Base-by-base conservation (phyloP, 176 grass and related monocot genomes). In the Juncus inflexus region DNA sequence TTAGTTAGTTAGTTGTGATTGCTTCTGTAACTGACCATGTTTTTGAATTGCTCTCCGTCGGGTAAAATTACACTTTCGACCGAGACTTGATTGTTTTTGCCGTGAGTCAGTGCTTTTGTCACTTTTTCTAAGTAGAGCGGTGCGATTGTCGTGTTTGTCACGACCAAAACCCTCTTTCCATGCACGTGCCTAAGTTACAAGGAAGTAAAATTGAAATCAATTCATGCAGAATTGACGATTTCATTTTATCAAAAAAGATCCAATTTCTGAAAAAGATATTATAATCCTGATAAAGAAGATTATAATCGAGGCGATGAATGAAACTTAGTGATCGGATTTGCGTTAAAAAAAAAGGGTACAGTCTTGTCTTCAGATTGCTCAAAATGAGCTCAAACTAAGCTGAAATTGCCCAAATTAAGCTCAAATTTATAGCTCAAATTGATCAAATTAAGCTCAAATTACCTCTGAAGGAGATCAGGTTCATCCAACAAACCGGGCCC, bases 1-100 rank as follows among this genome's bases (percentile, higher is more conserved):
- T 47, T 28, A 73, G 51, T 64, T 47, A 66, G 19, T 4, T 37
- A 45, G 43, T 47, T 47, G 43, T 47, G 2, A 47, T 47, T 1
- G 19, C 0, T 28, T 28, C 19, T 28, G 19, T 2, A 19, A 75
- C 75, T 13, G 66, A 92, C 94, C 94, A 92, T 92, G 61, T 99
- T 80, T 71, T 99, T 99, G 42, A 86, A 89, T 69, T 91, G 83
- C 65, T 92, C 94, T 1, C 94, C 88, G 12, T 99, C 94, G 0
- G 94, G 88, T 37, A 99, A 78, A 72, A 99, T 84, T 72, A 99
- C 88, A 55, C 83, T 92, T 59, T 92, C 94, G 15, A 99, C 88
- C 1, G 80, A 86, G 9, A 99, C 66, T 5, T 80, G 86, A 0
- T 80, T 67, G 62, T 99, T 99, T 47, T 28, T 28, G 9, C 79